phyloP scores from a whole-genome alignment of 768 basidiomycete genomes.

The Galerina marginata region DNA sequence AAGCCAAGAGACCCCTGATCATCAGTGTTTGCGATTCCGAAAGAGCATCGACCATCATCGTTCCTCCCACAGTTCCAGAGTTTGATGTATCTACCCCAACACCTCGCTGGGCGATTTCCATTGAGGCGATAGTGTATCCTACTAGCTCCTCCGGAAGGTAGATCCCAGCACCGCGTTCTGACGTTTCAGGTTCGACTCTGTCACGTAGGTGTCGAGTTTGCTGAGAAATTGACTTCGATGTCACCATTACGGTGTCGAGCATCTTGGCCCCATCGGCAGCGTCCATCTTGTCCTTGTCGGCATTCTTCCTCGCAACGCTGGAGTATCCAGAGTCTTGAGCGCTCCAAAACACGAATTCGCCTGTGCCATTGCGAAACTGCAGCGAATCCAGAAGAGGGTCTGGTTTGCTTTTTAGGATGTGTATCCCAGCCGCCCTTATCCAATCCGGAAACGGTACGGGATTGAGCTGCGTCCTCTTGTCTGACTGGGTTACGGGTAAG shows the following conservation, averaged over 20 bases:
- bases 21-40: slow-evolving; percentile 80
- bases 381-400: slow-evolving; percentile 73
- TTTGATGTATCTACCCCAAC: slow-evolving; percentile 41
- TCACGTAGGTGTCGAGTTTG: slow-evolving; percentile 87
- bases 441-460: slow-evolving; percentile 79
- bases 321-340: slow-evolving; percentile 79
- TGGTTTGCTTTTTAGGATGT: slow-evolving; percentile 83
- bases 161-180: slow-evolving; percentile 81
- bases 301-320: slow-evolving; percentile 54
- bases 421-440: slow-evolving; percentile 89
- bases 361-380: slow-evolving; percentile 80
- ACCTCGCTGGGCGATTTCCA: slow-evolving; percentile 85
- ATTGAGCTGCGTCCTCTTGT: slow-evolving; percentile 52
- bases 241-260: slow-evolving; percentile 84
- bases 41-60: slow-evolving; percentile 71
- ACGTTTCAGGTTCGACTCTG: slow-evolving; percentile 69
- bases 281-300: slow-evolving; percentile 56
- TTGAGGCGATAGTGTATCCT: slow-evolving; percentile 82
- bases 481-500: slow-evolving; percentile 73
- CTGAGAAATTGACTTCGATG: slow-evolving; percentile 79
- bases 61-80: slow-evolving; percentile 14
- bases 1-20: slow-evolving; percentile 76
- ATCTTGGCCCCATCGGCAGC: slow-evolving; percentile 73
- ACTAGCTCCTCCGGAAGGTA: slow-evolving; percentile 93
- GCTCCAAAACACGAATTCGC: slow-evolving; percentile 89